Evolutionary conservation across 2,329 filamentous ascomycete species (phyloP), one percentile per base, ranked within the genome.

Genomic region (Paramyrothecium sp.): DNA sequence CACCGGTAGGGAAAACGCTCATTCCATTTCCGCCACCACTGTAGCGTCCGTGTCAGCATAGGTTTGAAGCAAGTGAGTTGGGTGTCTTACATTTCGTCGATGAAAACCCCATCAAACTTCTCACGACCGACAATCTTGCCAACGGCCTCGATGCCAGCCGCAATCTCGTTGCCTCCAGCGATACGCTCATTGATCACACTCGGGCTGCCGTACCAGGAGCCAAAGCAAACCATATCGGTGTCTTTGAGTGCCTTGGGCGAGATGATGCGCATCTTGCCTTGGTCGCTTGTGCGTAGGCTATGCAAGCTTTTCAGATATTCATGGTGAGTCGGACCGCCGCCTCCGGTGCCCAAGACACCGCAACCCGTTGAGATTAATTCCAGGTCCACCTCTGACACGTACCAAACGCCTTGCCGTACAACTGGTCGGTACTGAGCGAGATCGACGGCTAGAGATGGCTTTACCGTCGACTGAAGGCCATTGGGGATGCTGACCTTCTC

Each of bases 121-220:
- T 67, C 62, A 12, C 68, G 65, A 3, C 70, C 70, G 21, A 70
- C 53, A 11, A 74, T 65, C 48, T 67, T 72, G 13, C 67, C 70
- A 2, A 73, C 59, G 3, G 71, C 71, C 46, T 75, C 69, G 49
- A 76, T 73, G 1, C 72, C 75, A 3, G 61, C 64, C 20, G 69
- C 63, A 21, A 76, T 75, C 59, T 76, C 75, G 17, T 62, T 71
- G 3, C 75, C 75, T 1, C 65, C 65, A 1, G 68, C 67, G 1
- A 76, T 65, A 0, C 71, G 67, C 62, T 77, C 74, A 34, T 73
- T 73, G 46, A 73, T 72, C 11, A 76, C 74, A 20, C 71, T 76
- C 0, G 75, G 75, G 34, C 74, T 75, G 3, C 77, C 78, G 48
- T 79, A 79, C 69, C 77, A 78, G 0, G 75, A 76, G 0, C 76